A percentile compares a stretch with the other conserved stretches of the same genome.
Conservation (phyloP, 1,139 yeast genomes). For the Meyerozyma carpophila region DNA sequence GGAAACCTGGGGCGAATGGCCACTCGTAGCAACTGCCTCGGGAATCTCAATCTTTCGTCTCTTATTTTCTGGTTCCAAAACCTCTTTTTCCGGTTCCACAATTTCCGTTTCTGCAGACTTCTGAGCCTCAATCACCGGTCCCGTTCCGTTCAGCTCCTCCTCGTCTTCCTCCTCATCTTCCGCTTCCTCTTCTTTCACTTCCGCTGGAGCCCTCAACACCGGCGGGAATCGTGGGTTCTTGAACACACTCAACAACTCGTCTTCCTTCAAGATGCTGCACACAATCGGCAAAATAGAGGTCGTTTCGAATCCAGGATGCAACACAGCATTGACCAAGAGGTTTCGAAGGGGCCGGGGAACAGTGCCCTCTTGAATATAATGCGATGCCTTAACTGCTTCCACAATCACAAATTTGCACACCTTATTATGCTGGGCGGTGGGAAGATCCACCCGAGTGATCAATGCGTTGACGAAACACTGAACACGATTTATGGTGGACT, state of each 20-base stretch:
- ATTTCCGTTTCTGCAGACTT: not conserved
- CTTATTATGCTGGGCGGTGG: constrained; percentile 59
- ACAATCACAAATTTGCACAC: constrained; percentile 54
- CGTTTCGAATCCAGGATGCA: constrained; percentile 61
- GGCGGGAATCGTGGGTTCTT: constrained; percentile 80
- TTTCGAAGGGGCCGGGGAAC: constrained; percentile 28
- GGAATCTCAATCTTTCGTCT: constrained; percentile 14
- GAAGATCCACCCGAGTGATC: constrained; percentile 46
- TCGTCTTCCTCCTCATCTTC: constrained; percentile 9
- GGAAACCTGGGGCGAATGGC: not conserved
- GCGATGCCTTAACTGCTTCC: constrained; percentile 35
- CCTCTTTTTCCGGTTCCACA: not conserved
- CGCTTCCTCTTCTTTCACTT: constrained; percentile 3
- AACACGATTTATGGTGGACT: constrained; percentile 29
- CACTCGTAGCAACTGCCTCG: constrained; percentile 7
- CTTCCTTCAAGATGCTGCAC: constrained; percentile 39
- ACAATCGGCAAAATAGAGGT: constrained; percentile 71
- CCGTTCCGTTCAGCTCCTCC: not conserved
- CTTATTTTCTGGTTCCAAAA: not conserved
- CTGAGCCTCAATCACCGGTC: not conserved
- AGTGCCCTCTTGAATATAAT: constrained; percentile 18
- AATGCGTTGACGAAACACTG: constrained; percentile 46
- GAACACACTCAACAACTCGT: constrained; percentile 46
- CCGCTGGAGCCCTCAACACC: constrained; percentile 11
- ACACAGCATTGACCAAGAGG: constrained; percentile 47